These are phyloP conservation scores for Neoboletus magnificus DNA, from an alignment of 768 basidiomycete species.

Conservation along the genomic window DNA sequence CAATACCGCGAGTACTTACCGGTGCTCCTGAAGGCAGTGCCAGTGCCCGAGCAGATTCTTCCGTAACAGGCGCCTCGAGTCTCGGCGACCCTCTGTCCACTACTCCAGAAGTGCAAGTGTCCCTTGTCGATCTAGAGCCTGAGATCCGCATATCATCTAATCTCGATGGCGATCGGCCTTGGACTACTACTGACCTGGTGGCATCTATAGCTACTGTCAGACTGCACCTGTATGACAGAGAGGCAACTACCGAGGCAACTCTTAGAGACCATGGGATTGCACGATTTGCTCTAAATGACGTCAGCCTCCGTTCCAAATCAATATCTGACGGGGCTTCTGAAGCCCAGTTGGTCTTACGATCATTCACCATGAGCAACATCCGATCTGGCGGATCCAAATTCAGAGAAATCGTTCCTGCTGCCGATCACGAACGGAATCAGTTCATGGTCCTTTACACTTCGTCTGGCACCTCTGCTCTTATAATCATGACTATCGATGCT, in stretches of 20 bases:
- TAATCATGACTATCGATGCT: conserved; percentile 85
- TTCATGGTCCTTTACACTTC: conserved; percentile 90
- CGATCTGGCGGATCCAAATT: conserved; percentile 78
- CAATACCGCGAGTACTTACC: conserved; percentile 65
- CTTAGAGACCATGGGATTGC: conserved; percentile 80
- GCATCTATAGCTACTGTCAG: conserved; percentile 70
- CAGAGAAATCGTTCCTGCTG: conserved; percentile 93
- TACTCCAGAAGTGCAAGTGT: conserved; percentile 1
- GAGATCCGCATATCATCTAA: conserved; percentile 44
- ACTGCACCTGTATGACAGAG: conserved; percentile 79
- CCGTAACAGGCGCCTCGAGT: conserved; percentile 16
- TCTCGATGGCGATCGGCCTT: conserved; percentile 33
- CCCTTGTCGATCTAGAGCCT: conserved; percentile 41
- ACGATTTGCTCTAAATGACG: conserved; percentile 79
- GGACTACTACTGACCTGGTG: conserved; percentile 70
- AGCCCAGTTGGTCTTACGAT: conserved; percentile 83
- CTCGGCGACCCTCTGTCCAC: not conserved
- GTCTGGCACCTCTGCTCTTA: conserved; percentile 64
- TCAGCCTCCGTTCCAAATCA: conserved; percentile 73
- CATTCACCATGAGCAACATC: conserved; percentile 90
- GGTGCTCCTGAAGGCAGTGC: conserved; percentile 42
- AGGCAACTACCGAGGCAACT: conserved; percentile 52
- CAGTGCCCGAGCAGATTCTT: conserved; percentile 28
- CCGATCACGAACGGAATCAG: conserved; percentile 83
- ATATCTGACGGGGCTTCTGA: conserved; percentile 82